Evolutionary conservation across 257 asterid species (phyloP).

Genomic region (Plantago major): DNA sequence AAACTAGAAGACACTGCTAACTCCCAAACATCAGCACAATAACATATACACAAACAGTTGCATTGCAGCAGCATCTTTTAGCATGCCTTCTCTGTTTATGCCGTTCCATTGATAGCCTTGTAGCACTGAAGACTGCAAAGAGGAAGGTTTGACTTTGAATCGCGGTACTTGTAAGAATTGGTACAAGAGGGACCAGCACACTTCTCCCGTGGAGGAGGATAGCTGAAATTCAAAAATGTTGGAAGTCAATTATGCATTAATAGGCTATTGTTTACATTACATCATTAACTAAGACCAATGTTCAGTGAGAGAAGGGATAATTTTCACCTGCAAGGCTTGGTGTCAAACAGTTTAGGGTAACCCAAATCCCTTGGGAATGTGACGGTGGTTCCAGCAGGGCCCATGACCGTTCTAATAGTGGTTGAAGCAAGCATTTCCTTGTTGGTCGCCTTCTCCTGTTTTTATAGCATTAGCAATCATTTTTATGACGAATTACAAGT

Average conservation of each 20-base stretch:
- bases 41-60: slow-evolving; percentile 15
- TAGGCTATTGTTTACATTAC: background rate
- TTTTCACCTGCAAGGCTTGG: slow-evolving; percentile 52
- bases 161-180: slow-evolving; percentile 89
- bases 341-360: slow-evolving; percentile 56
- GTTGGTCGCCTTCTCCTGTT: slow-evolving; percentile 71
- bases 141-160: slow-evolving; percentile 85
- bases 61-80: slow-evolving; percentile 15
- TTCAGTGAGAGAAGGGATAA: background rate
- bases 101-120: slow-evolving; percentile 59
- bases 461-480: background rate
- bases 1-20: slow-evolving; percentile 18
- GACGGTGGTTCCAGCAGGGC: slow-evolving; percentile 79
- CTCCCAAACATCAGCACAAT: slow-evolving; percentile 6
- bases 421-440: slow-evolving; percentile 58
- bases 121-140: slow-evolving; percentile 96
- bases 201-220: slow-evolving; percentile 88
- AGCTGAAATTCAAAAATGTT: slow-evolving; percentile 48
- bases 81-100: slow-evolving; percentile 41
- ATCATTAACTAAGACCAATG: background rate
- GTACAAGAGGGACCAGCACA: slow-evolving; percentile 84
- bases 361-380: slow-evolving; percentile 83
- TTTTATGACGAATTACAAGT: too few species aligned
- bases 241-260: background rate
- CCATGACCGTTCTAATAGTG: slow-evolving; percentile 73